These are phyloP conservation scores for Hydnum rufescens DNA, from an alignment of 768 basidiomycete species.

Conservation along the genomic window DNA sequence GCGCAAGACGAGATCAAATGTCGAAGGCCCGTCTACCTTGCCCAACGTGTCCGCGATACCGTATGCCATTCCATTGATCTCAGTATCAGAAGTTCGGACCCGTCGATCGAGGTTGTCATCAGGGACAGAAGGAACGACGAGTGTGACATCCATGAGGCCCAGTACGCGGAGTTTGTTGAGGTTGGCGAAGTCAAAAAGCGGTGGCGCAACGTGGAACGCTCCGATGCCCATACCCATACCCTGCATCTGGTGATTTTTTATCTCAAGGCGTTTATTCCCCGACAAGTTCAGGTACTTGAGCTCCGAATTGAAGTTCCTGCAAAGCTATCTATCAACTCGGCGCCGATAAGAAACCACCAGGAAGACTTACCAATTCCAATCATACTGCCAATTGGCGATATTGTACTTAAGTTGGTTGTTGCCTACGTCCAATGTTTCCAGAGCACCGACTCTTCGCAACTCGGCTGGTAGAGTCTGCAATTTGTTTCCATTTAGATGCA, in stretches of 20 bases:
- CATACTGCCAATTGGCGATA: conserved; percentile 94
- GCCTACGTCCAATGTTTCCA: conserved; percentile 77
- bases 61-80: conserved; percentile 82
- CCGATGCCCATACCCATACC: not conserved
- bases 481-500: conserved; percentile 88
- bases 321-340: not conserved
- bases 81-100: conserved; percentile 75
- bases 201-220: conserved; percentile 1
- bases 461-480: conserved; percentile 85
- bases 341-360: not conserved
- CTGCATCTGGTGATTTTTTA: conserved; percentile 45
- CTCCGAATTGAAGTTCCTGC: conserved; percentile 90
- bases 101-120: conserved; percentile 63
- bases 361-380: conserved; percentile 84
- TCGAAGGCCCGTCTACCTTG: conserved; percentile 52
- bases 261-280: conserved; percentile 89
- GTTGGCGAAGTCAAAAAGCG: conserved; percentile 57
- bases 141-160: conserved; percentile 92
- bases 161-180: conserved; percentile 71
- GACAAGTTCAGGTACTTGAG: conserved; percentile 90
- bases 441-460: conserved; percentile 55
- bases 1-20: conserved; percentile 83
- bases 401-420: conserved; percentile 92
- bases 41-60: conserved; percentile 91
- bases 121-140: conserved; percentile 35